Evolutionary conservation across 495 filamentous ascomycete species (phyloP).

Genomic region (Viridothelium virens): DNA sequence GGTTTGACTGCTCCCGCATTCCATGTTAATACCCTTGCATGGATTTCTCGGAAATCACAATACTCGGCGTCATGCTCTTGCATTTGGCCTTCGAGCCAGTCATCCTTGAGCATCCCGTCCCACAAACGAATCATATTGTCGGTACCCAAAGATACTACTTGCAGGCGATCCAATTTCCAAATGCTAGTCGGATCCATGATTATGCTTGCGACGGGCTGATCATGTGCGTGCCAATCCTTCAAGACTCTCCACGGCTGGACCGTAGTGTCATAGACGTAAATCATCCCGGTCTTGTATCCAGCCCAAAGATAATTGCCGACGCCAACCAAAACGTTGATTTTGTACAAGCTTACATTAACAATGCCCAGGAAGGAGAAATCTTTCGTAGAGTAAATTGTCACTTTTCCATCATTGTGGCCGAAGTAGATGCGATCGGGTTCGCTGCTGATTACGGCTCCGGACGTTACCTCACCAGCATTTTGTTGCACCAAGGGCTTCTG

Average conservation of each 20-base stretch:
- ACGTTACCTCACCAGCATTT: constrained; percentile 76
- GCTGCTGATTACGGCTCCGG: constrained; percentile 63
- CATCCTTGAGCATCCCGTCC: constrained; percentile 90
- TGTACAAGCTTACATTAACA: constrained; percentile 83
- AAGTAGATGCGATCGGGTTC: constrained; percentile 79
- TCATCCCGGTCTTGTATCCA: constrained; percentile 89
- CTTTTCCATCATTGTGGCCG: constrained; percentile 87
- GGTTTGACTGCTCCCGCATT: constrained; percentile 92
- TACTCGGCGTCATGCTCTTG: constrained; percentile 70
- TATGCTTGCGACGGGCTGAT: constrained; percentile 68
- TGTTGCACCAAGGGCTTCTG: constrained; percentile 59
- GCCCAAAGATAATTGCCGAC: constrained; percentile 86
- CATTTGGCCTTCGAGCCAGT: constrained; percentile 89
- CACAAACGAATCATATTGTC: constrained; percentile 81
- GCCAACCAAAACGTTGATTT: constrained; percentile 80
- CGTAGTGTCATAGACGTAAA: constrained; percentile 81
- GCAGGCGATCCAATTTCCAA: constrained; percentile 76
- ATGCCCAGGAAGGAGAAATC: constrained; percentile 68
- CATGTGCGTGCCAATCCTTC: constrained; percentile 92
- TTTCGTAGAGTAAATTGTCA: constrained; percentile 75
- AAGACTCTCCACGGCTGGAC: constrained; percentile 77
- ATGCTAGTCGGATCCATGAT: constrained; percentile 72
- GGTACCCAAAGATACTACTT: constrained; percentile 80
- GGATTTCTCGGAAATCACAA: constrained; percentile 75
- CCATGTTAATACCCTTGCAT: constrained; percentile 78